phyloP scores from a whole-genome alignment of 306 rosid species.

The Inga laurina region DNA sequence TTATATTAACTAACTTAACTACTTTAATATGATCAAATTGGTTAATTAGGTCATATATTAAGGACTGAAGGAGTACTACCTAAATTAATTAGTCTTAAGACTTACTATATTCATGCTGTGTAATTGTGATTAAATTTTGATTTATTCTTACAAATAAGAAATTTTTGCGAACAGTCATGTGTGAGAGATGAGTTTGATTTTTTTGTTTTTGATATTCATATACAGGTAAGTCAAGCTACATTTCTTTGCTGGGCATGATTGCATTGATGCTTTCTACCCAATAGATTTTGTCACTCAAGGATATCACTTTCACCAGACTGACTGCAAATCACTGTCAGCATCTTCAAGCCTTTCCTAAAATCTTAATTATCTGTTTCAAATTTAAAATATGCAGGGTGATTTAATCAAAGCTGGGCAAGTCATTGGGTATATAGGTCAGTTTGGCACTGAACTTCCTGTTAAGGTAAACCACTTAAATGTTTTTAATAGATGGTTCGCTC shows the following conservation, averaged over 20 bases:
- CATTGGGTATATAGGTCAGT: conserved; percentile 76
- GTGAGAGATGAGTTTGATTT: conserved; percentile 12
- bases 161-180: conserved; percentile 4
- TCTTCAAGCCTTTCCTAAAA: conserved; percentile 16
- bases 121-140: neutral
- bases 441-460: conserved; percentile 80
- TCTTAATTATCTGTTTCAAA: conserved; percentile 14
- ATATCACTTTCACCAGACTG: conserved; percentile 13
- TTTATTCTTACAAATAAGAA: neutral
- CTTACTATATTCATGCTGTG: neutral
- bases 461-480: conserved; percentile 45
- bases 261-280: conserved; percentile 5
- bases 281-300: conserved; percentile 2
- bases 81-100: neutral
- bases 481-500: neutral
- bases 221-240: conserved; percentile 10
- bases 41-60: too few species aligned
- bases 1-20: too few species aligned
- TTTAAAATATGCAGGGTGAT: conserved; percentile 57
- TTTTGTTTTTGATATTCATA: conserved; percentile 15
- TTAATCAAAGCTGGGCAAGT: conserved; percentile 74
- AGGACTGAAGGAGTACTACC: neutral
- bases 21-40: too few species aligned
- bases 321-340: conserved; percentile 12
- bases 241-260: conserved; percentile 7